Conservation (phyloP, 2,329 filamentous ascomycete species). For the Cladosporium austrohemisphaericum region DNA sequence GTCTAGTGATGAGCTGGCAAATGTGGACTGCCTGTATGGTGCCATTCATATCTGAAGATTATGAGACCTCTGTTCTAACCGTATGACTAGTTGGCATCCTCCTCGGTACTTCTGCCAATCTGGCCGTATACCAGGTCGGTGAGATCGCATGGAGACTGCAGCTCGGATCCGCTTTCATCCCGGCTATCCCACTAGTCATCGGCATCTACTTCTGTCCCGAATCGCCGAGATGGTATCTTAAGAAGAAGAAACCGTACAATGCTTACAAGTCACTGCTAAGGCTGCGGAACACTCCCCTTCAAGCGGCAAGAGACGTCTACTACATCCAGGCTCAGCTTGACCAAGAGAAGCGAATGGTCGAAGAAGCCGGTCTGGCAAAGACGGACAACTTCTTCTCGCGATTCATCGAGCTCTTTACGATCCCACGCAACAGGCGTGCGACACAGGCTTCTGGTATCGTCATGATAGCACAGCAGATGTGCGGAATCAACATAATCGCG, state of each 20-base stretch:
- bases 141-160: slow-evolving; percentile 40
- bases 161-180: slow-evolving; percentile 42
- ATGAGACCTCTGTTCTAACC: too few species aligned
- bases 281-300: slow-evolving; percentile 38
- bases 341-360: slow-evolving; percentile 23
- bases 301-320: slow-evolving; percentile 43
- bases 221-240: slow-evolving; percentile 39
- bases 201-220: slow-evolving; percentile 35
- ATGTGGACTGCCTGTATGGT: slow-evolving; percentile 52
- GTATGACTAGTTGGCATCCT: slow-evolving; percentile 67
- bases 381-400: slow-evolving; percentile 39
- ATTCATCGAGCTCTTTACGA: slow-evolving; percentile 60
- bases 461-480: slow-evolving; percentile 68
- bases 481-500: slow-evolving; percentile 38
- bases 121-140: slow-evolving; percentile 44
- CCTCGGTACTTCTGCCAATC: slow-evolving; percentile 59
- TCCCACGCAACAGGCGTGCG: slow-evolving; percentile 66
- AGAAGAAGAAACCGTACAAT: slow-evolving; percentile 37
- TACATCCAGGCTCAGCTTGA: slow-evolving; percentile 38
- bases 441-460: slow-evolving; percentile 73
- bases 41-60: too few species aligned
- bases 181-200: slow-evolving; percentile 39
- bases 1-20: slow-evolving; percentile 33
- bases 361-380: slow-evolving; percentile 31
- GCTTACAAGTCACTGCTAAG: slow-evolving; percentile 39